These are phyloP conservation scores for Diutina mesorugosa DNA, from an alignment of 1,139 yeast genomes.

Conservation along the genomic window DNA sequence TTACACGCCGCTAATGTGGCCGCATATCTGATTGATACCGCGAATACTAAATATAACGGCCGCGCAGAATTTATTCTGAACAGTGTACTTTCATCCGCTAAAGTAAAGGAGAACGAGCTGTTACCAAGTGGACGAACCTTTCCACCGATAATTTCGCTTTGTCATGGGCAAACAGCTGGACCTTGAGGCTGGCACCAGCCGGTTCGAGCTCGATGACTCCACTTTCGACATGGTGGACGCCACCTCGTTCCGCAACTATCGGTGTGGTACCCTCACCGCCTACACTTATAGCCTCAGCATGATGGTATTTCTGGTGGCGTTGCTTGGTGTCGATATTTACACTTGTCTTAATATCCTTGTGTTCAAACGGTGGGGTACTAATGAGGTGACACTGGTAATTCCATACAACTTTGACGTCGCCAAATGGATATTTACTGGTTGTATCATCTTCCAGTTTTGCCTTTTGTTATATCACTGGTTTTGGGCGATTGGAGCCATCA, in stretches of 20 bases:
- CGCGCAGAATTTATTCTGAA: not conserved
- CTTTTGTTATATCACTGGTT: conserved; percentile 45
- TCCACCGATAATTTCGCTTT: not conserved
- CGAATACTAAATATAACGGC: not conserved
- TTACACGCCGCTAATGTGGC: not conserved
- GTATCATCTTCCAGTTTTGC: conserved; percentile 64
- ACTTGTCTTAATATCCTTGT: conserved; percentile 69
- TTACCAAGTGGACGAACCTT: not conserved
- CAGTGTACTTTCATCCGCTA: not conserved
- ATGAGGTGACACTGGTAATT: conserved; percentile 33
- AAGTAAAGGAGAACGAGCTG: not conserved
- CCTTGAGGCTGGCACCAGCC: not conserved
- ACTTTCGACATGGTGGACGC: conserved; percentile 31
- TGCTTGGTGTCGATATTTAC: conserved; percentile 64
- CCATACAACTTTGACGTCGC: conserved; percentile 38
- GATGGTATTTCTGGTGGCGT: conserved; percentile 40
- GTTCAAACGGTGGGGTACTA: conserved; percentile 61
- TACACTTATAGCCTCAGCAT: conserved; percentile 40
- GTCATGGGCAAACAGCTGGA: not conserved
- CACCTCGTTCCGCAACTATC: conserved; percentile 39
- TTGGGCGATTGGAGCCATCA: conserved; percentile 45
- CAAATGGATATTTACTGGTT: conserved; percentile 75
- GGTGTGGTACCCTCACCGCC: conserved; percentile 37
- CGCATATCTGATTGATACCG: not conserved
- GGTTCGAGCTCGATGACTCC: conserved; percentile 19